Evolutionary conservation across 371 early-diverging fungal genomes (phyloP).

Genomic region (Mucor racemosus): DNA sequence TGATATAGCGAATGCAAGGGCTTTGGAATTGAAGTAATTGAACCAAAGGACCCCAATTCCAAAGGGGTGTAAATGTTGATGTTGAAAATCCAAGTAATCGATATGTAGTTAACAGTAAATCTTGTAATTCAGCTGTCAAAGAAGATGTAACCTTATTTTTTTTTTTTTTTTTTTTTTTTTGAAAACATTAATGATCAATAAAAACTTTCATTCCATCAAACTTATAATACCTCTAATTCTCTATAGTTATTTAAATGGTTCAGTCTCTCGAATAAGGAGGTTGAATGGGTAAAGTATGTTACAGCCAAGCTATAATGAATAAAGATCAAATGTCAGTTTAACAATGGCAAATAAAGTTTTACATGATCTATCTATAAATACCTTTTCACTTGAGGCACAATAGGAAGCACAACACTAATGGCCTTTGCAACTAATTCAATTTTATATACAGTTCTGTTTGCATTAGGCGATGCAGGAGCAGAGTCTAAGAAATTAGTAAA

Average conservation of each 20-base stretch:
- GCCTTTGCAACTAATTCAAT: conserved; percentile 64
- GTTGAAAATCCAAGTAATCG: conserved; percentile 62
- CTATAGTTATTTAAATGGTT: conserved; percentile 30
- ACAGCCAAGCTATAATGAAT: conserved; percentile 56
- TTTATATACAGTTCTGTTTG: conserved; percentile 46
- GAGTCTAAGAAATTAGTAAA: conserved; percentile 50
- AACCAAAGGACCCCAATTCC: conserved; percentile 72
- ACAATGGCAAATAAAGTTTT: not conserved
- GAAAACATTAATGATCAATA: too few relatives aligned
- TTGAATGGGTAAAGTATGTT: conserved; percentile 58
- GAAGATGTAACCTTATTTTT: conserved; percentile 14
- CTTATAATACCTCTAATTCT: conserved; percentile 7
- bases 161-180: too few relatives aligned
- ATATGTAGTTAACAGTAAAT: conserved; percentile 63
- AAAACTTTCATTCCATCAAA: not conserved
- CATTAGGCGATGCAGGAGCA: conserved; percentile 22
- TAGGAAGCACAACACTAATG: conserved; percentile 67
- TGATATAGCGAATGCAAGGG: conserved; percentile 53
- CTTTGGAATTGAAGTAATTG: conserved; percentile 54
- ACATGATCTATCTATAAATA: conserved; percentile 22
- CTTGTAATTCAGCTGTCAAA: conserved; percentile 42
- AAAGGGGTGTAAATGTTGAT: conserved; percentile 59
- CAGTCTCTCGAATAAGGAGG: conserved; percentile 60
- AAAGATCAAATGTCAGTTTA: not conserved
- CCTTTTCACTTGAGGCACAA: conserved; percentile 79